Evolutionary conservation across 805 yeast genomes (phyloP), one percentile per base, ranked within the genome.

Genomic region (Teunomyces gatunensis): DNA sequence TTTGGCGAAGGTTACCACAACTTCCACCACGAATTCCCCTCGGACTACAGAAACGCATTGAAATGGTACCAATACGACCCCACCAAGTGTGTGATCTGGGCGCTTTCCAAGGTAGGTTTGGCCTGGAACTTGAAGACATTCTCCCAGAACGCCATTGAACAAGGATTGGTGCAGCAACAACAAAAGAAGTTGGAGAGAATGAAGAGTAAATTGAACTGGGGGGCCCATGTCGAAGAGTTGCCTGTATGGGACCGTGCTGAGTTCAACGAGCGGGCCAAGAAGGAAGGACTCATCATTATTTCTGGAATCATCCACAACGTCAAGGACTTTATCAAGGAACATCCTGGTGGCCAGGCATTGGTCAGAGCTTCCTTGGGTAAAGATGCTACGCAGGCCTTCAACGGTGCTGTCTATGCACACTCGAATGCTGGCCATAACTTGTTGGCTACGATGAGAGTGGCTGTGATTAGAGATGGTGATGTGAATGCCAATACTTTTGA

Each of bases 1-100:
- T 86, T 87, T 60, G 95, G 95, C 68, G 95, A 87, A 71, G 95
- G 95, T 53, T 86, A 87, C 75, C 94, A 87, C 63, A 87, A 87
- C 71, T 87, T 87, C 82, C 95, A 87, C 68, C 95, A 87, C 66
- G 95, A 87, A 74, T 87, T 87, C 78, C 94, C 95, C 59, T 79
- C 88, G 15, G 95, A 87, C 71, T 87, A 87, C 78, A 81, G 95
- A 79, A 87, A 87, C 63, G 94, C 94, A 15, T 77, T 87, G 63
- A 84, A 81, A 64, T 87, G 94, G 94, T 87, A 83, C 74, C 92
- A 87, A 75, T 87, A 82, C 63, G 95, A 87, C 65, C 95, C 95
- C 55, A 86, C 94, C 43, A 87, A 87, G 69, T 59, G 80, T 42
- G 57, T 77, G 45, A 85, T 87, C 56, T 86, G 75, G 67, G 25